These are phyloP conservation scores for Puccinia triticina DNA, from an alignment of 1,284 basidiomycete species.

Conservation along the genomic window DNA sequence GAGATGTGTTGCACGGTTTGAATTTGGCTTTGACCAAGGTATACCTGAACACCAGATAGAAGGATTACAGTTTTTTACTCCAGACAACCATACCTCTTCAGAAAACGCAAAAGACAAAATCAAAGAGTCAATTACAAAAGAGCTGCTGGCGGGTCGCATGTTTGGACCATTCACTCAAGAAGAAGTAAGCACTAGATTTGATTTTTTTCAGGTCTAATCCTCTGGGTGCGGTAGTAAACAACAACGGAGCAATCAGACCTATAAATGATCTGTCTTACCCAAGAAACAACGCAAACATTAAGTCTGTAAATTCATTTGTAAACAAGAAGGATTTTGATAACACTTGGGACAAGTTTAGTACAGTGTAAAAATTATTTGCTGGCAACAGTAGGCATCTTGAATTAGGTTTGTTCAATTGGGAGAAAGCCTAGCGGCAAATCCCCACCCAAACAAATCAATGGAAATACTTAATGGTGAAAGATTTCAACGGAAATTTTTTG, in stretches of 20 bases:
- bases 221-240: conserved; percentile 8
- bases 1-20: not conserved
- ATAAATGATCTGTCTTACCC: conserved; percentile 17
- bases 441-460: not conserved
- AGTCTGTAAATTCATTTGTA: not conserved
- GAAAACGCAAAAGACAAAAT: not conserved
- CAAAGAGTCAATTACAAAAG: not conserved
- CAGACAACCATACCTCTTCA: not conserved
- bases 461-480: not conserved
- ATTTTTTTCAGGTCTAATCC: not conserved
- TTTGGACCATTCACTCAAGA: not conserved
- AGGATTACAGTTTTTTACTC: not conserved
- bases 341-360: not conserved
- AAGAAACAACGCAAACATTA: no score
- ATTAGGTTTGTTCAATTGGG: conserved; percentile 8
- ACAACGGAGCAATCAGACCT: not conserved
- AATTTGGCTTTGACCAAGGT: not conserved
- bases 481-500: not conserved
- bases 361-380: not conserved
- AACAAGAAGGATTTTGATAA: not conserved
- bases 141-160: not conserved
- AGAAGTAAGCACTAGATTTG: not conserved
- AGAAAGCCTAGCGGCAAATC: not conserved
- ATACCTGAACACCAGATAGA: no score
- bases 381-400: not conserved